These are phyloP conservation scores for Cercospora sp. DNA, from an alignment of 2,329 filamentous ascomycete genomes.

Conservation along the genomic window DNA sequence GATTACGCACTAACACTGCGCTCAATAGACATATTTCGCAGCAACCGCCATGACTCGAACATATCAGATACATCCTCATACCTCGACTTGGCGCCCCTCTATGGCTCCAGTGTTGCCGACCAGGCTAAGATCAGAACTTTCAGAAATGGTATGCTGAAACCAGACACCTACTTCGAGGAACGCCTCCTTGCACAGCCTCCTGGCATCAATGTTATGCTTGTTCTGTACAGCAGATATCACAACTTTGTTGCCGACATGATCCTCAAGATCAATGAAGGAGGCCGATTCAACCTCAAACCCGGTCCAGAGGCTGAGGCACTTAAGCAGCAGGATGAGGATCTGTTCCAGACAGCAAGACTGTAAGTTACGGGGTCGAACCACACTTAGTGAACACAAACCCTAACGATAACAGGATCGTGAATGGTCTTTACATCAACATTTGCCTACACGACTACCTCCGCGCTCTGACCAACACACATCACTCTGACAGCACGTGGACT, in stretches of 20 bases:
- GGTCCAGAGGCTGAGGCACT: conserved; percentile 50
- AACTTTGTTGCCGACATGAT: conserved; percentile 71
- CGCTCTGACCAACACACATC: conserved; percentile 72
- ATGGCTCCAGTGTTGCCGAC: conserved; percentile 60
- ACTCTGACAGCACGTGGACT: conserved; percentile 75
- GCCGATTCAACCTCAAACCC: conserved; percentile 63
- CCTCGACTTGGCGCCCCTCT: conserved; percentile 69
- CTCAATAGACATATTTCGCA: conserved; percentile 67
- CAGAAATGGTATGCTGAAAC: conserved; percentile 69
- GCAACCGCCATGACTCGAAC: conserved; percentile 61
- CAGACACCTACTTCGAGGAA: conserved; percentile 71
- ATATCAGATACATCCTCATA: conserved; percentile 70
- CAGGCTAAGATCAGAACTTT: conserved; percentile 60
- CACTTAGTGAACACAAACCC: background rate
- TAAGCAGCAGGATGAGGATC: conserved; percentile 62
- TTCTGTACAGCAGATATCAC: conserved; percentile 80
- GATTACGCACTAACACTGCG: background rate
- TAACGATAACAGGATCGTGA: conserved; percentile 54
- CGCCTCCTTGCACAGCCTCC: conserved; percentile 70
- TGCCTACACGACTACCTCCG: conserved; percentile 76
- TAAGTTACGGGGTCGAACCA: background rate
- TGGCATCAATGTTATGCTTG: conserved; percentile 67
- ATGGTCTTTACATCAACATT: conserved; percentile 76
- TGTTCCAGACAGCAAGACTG: conserved; percentile 76
- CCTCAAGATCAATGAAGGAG: conserved; percentile 66